phyloP scores from a whole-genome alignment of 352 stramenopile species.

The Pythium coloratum region DNA sequence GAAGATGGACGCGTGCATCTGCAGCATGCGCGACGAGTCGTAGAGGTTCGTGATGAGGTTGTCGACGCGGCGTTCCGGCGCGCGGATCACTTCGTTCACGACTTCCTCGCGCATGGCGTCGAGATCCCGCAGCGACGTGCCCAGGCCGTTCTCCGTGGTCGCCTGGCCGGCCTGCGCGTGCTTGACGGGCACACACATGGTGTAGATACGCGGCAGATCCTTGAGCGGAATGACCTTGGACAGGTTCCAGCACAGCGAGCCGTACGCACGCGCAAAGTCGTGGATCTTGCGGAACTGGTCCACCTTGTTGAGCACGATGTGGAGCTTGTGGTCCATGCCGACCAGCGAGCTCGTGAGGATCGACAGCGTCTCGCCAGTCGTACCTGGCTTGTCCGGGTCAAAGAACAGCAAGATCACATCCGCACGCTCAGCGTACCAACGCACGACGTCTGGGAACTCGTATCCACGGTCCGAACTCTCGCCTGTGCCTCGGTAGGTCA shows the following conservation, averaged over 20 bases:
- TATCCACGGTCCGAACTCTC: constrained; percentile 91
- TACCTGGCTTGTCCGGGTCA: constrained; percentile 99
- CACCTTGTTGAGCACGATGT: constrained; percentile 99
- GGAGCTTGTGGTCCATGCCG: constrained; percentile 99
- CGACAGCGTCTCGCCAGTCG: constrained; percentile 98
- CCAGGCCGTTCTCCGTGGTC: constrained; percentile 55
- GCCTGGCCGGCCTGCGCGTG: constrained; percentile 44
- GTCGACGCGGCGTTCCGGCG: constrained; percentile 97
- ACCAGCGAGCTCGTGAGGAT: constrained; percentile 96
- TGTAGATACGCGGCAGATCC: constrained; percentile 99
- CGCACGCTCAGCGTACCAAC: constrained; percentile 98
- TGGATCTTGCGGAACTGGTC: constrained; percentile 99
- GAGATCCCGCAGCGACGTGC: constrained; percentile 92
- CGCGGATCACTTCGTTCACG: constrained; percentile 96
- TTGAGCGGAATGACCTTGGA: constrained; percentile 98
- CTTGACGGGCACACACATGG: constrained; percentile 97
- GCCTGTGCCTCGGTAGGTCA: constrained; percentile 44
- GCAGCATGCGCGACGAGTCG: constrained; percentile 87
- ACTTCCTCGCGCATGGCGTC: constrained; percentile 97
- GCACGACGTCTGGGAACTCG: constrained; percentile 96
- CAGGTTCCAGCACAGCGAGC: constrained; percentile 99
- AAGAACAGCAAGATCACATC: constrained; percentile 99
- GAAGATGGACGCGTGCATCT: constrained; percentile 94
- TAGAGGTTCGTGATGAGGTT: constrained; percentile 99
- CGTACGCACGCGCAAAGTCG: constrained; percentile 99